A percentile compares a stretch with the other conserved stretches of the same genome.
Evolutionary conservation across 2,329 filamentous ascomycete species (phyloP).

Genomic region (Albifimbria verrucaria): DNA sequence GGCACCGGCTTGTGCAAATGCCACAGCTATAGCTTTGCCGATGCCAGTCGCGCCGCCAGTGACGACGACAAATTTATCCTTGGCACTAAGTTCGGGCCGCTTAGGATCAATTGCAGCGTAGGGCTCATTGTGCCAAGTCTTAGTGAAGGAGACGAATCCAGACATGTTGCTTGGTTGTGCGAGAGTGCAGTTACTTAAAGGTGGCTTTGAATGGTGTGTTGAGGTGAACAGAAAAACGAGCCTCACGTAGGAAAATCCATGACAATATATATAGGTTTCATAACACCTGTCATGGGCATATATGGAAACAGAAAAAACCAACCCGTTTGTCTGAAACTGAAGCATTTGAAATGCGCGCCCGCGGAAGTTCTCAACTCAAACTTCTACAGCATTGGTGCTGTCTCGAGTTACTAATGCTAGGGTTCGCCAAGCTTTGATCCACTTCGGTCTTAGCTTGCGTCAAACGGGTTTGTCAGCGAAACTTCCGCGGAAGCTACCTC

Average conservation of each 20-base stretch:
- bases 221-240: not conserved
- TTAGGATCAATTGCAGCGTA: slow-evolving; percentile 27
- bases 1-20: slow-evolving; percentile 44
- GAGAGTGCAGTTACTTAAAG: not conserved
- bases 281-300: not conserved
- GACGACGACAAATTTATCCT: slow-evolving; percentile 52
- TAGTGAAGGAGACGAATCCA: slow-evolving; percentile 11
- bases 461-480: not conserved
- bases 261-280: not conserved
- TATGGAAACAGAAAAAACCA: not conserved
- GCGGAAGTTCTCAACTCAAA: not conserved
- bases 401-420: not conserved
- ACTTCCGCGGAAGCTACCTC: not conserved
- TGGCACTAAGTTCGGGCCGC: slow-evolving; percentile 26
- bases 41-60: slow-evolving; percentile 63
- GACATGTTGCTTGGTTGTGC: not conserved
- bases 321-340: not conserved
- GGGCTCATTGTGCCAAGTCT: slow-evolving; percentile 14
- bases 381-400: not conserved
- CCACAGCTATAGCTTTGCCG: slow-evolving; percentile 58
- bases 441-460: not conserved
- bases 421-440: not conserved
- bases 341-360: not conserved
- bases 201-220: not conserved
- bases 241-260: not conserved